These are phyloP conservation scores for Penicillium arizonense DNA, from an alignment of 495 filamentous ascomycete species.

Conservation along the genomic window DNA sequence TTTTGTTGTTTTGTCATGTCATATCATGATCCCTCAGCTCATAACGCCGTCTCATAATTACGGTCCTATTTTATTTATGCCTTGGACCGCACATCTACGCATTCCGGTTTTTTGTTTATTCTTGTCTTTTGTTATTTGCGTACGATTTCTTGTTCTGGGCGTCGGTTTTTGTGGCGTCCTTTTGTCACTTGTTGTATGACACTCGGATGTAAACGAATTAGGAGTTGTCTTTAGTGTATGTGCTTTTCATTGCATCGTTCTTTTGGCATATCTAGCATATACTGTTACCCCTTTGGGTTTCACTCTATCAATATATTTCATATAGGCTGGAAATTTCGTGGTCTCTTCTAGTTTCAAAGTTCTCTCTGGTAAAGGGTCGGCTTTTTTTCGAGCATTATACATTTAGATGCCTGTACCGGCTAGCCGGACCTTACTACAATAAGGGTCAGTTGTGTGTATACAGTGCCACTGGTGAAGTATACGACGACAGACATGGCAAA, in stretches of 20 bases:
- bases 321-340: too few relatives aligned
- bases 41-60: neutral
- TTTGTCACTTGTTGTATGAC: neutral
- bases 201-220: constrained; percentile 3
- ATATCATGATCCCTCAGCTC: neutral
- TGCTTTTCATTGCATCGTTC: neutral
- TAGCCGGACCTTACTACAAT: too few relatives aligned
- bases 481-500: too few relatives aligned
- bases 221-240: neutral
- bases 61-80: neutral
- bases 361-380: too few relatives aligned
- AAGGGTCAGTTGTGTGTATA: too few relatives aligned
- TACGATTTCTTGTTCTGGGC: neutral
- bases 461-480: too few relatives aligned
- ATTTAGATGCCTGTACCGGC: too few relatives aligned
- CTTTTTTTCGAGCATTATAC: too few relatives aligned
- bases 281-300: neutral
- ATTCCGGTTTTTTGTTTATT: neutral
- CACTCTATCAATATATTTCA: too few relatives aligned
- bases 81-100: neutral
- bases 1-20: constrained; percentile 3
- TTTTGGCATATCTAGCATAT: neutral
- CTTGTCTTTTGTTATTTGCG: neutral
- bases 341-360: too few relatives aligned
- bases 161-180: neutral